Percentiles rank a stretch among this genome's conserved stretches.
phyloP scores from a whole-genome alignment of 1,284 basidiomycete genomes.

The Leccinum huronense region DNA sequence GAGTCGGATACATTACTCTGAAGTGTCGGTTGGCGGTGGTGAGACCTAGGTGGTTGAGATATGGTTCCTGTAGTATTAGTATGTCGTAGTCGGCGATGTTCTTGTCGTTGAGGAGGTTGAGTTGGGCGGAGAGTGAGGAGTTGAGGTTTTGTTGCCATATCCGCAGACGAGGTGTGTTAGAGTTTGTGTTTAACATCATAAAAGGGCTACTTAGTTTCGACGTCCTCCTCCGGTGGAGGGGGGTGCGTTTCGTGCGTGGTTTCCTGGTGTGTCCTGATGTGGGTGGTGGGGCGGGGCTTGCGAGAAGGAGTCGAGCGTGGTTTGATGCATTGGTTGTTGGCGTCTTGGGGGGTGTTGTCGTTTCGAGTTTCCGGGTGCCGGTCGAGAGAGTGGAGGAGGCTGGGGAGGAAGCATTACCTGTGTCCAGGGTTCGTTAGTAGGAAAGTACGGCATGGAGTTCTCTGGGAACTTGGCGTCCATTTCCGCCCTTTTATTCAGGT shows the following conservation, averaged over 20 bases:
- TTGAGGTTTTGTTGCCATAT: slow-evolving; percentile 4
- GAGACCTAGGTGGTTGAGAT: neutral
- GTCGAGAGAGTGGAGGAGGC: too few species aligned
- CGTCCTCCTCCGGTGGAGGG: too few species aligned
- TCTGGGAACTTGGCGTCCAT: neutral
- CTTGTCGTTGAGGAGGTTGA: neutral
- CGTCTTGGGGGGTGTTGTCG: too few species aligned
- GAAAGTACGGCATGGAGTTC: neutral
- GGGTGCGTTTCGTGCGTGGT: too few species aligned
- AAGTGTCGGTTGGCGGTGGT: neutral
- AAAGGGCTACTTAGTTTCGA: neutral
- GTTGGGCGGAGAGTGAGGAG: neutral
- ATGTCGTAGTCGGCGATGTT: neutral
- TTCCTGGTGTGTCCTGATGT: too few species aligned
- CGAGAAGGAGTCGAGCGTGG: too few species aligned
- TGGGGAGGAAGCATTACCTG: neutral
- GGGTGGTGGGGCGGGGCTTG: too few species aligned
- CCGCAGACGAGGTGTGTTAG: neutral
- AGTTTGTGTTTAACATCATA: neutral
- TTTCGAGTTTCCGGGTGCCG: too few species aligned
- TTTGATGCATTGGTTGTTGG: too few species aligned
- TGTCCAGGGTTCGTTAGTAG: neutral
- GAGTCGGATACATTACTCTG: neutral
- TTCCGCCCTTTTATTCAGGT: neutral
- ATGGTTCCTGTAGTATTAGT: neutral